Conservation (phyloP, 2,329 filamentous ascomycete species). For the Polychaeton citri region DNA sequence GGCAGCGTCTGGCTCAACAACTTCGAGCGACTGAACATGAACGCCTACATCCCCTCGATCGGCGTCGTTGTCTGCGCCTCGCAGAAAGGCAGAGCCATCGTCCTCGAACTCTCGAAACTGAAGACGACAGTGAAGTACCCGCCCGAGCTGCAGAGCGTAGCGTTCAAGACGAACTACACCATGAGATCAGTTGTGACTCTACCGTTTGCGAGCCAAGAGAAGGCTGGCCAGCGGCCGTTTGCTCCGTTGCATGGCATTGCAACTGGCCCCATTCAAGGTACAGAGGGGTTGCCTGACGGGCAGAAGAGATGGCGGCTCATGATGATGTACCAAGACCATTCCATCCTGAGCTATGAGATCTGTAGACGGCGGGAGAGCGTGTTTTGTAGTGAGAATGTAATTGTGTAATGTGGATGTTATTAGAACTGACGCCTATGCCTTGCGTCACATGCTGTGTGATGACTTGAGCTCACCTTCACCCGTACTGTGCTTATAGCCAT, state of each 20-base stretch:
- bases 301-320: conserved; percentile 51
- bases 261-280: conserved; percentile 46
- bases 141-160: background rate
- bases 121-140: conserved; percentile 6
- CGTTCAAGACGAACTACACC: conserved; percentile 20
- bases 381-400: too few species aligned
- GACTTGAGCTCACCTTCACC: too few species aligned
- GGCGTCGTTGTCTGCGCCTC: conserved; percentile 56
- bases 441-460: too few species aligned
- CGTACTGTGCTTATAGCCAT: too few species aligned
- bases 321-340: conserved; percentile 58
- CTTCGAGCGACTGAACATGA: conserved; percentile 47
- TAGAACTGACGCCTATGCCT: too few species aligned
- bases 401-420: too few species aligned
- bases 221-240: conserved; percentile 28
- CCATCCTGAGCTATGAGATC: conserved; percentile 59
- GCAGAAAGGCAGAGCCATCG: conserved; percentile 49
- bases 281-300: conserved; percentile 14
- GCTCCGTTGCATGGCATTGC: conserved; percentile 54
- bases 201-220: conserved; percentile 42
- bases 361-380: conserved; percentile 15
- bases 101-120: conserved; percentile 45
- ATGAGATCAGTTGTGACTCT: conserved; percentile 46
- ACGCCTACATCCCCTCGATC: conserved; percentile 53
- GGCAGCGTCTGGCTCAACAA: conserved; percentile 15